These are phyloP conservation scores for Annulohypoxylon maeteangense DNA, from an alignment of 495 filamentous ascomycete genomes.

Conservation along the genomic window DNA sequence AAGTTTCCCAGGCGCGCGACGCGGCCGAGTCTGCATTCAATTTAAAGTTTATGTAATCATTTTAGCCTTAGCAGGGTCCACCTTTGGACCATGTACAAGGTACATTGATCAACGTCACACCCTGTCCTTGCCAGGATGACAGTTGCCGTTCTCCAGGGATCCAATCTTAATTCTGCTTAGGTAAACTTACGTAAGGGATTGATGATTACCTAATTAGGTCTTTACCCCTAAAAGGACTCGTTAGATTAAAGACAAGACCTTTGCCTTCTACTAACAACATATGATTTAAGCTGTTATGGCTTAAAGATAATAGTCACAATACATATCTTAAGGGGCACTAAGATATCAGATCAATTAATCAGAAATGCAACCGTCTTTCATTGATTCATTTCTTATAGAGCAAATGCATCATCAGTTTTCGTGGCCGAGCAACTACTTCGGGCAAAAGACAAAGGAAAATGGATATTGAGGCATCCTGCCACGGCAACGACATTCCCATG, in stretches of 20 bases:
- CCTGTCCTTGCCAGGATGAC: background rate
- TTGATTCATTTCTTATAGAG: slow-evolving; percentile 28
- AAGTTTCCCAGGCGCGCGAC: slow-evolving; percentile 46
- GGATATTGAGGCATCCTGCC: background rate
- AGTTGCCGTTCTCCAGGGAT: background rate
- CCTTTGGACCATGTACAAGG: background rate
- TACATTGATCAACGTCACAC: background rate
- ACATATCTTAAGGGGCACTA: background rate
- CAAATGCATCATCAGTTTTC: slow-evolving; percentile 26
- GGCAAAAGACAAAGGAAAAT: slow-evolving; percentile 31
- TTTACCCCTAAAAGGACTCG: too few relatives aligned
- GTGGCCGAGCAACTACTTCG: slow-evolving; percentile 17
- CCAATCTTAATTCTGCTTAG: background rate
- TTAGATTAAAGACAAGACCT: too few relatives aligned
- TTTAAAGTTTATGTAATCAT: slow-evolving; percentile 40
- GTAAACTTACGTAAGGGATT: background rate
- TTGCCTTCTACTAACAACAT: too few relatives aligned
- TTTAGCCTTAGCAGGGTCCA: background rate
- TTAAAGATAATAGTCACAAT: background rate
- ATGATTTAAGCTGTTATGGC: background rate
- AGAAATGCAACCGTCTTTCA: slow-evolving; percentile 24
- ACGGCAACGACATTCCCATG: background rate
- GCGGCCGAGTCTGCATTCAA: slow-evolving; percentile 43
- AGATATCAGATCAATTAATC: slow-evolving; percentile 1
- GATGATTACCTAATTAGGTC: too few relatives aligned